These are phyloP conservation scores for Agroathelia rolfsii DNA, from an alignment of 1,284 basidiomycete genomes.

Conservation along the genomic window DNA sequence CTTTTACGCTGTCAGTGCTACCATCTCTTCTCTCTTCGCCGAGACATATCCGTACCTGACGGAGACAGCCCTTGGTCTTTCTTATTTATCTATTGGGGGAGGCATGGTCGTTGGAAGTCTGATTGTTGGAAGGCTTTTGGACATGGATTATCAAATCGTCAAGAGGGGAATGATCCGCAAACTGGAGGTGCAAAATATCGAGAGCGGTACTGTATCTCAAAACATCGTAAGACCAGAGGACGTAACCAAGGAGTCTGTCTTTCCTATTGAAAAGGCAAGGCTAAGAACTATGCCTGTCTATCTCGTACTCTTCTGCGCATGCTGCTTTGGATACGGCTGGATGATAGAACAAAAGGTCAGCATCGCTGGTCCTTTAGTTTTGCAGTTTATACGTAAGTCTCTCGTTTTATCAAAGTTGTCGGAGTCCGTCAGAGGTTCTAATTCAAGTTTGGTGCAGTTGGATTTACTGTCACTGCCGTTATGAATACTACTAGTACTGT, in stretches of 20 bases:
- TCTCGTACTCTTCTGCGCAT: constrained; percentile 28
- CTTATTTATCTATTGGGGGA: constrained; percentile 58
- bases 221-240: constrained; percentile 17
- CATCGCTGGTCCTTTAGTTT: constrained; percentile 46
- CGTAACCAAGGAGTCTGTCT: constrained; percentile 26
- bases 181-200: constrained; percentile 14
- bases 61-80: constrained; percentile 58
- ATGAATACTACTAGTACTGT: constrained; percentile 47
- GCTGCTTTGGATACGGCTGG: constrained; percentile 57
- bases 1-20: constrained; percentile 56
- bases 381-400: constrained; percentile 45
- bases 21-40: constrained; percentile 55
- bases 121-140: constrained; percentile 41
- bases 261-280: constrained; percentile 50
- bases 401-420: no score
- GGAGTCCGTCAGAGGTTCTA: no score
- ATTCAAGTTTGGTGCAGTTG: constrained; percentile 30
- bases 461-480: constrained; percentile 27
- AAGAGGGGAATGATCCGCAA: constrained; percentile 21
- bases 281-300: constrained; percentile 34
- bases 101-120: constrained; percentile 43
- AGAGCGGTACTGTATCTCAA: constrained; percentile 15
- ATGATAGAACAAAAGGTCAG: constrained; percentile 37
- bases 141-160: constrained; percentile 41
- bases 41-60: constrained; percentile 48